phyloP scores from a whole-genome alignment of 2,329 filamentous ascomycete genomes.

The Fusarium oligoseptatum region DNA sequence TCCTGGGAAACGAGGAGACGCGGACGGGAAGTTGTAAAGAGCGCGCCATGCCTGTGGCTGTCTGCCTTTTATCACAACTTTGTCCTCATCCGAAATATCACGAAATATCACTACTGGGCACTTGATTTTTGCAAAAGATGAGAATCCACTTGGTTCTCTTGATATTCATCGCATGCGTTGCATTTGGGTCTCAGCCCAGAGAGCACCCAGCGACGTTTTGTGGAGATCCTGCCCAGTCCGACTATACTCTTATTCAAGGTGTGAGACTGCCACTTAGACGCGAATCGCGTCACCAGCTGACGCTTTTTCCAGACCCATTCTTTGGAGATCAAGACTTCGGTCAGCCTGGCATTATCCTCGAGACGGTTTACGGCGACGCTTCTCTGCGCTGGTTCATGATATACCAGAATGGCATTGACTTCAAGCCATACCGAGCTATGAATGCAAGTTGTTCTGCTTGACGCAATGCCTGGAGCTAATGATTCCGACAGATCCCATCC shows the following conservation, averaged over 20 bases:
- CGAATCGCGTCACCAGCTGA: background rate
- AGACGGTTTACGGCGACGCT: constrained; percentile 11
- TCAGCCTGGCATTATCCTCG: constrained; percentile 29
- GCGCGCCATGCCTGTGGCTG: background rate
- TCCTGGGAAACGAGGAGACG: background rate
- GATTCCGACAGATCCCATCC: constrained; percentile 11
- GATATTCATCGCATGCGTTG: background rate
- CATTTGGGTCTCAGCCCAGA: background rate
- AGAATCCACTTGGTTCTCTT: background rate
- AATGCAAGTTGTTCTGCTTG: background rate
- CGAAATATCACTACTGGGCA: background rate
- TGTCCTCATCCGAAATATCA: background rate
- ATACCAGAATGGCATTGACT: constrained; percentile 39
- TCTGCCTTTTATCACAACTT: background rate
- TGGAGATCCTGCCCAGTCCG: constrained; percentile 1
- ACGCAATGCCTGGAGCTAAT: background rate
- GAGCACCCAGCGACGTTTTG: background rate
- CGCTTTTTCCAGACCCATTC: constrained; percentile 26
- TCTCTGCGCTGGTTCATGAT: constrained; percentile 36
- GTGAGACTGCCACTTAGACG: background rate
- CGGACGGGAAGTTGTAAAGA: background rate
- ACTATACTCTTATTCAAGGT: constrained; percentile 35
- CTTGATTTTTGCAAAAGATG: background rate
- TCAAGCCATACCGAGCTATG: constrained; percentile 39
- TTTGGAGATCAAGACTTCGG: constrained; percentile 29